Percentiles rank a stretch among this genome's conserved stretches.
Evolutionary conservation across 2,329 filamentous ascomycete species (phyloP).

Genomic region (Knufia fluminis): DNA sequence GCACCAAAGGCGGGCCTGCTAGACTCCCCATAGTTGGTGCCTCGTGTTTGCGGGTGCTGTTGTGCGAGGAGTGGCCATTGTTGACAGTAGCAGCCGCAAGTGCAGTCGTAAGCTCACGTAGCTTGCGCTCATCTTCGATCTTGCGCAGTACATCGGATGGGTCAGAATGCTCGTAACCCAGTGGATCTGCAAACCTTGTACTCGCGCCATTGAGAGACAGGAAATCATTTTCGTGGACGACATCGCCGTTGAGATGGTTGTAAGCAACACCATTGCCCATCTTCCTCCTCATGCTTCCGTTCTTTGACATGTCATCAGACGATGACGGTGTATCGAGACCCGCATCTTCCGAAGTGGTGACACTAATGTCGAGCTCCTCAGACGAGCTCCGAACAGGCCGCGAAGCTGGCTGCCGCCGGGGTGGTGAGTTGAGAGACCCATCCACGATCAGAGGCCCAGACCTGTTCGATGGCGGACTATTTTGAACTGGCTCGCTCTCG

Average conservation of each 20-base stretch:
- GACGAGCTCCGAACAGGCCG: conserved; percentile 25
- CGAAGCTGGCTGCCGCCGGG: conserved; percentile 27
- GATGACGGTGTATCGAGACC: conserved; percentile 24
- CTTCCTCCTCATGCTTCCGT: background rate
- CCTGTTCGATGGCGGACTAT: conserved; percentile 19
- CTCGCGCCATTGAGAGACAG: conserved; percentile 4
- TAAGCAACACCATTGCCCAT: background rate
- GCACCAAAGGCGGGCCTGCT: background rate
- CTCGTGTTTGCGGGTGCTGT: background rate
- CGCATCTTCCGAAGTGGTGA: conserved; percentile 33
- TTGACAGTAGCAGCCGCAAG: conserved; percentile 1
- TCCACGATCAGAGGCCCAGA: conserved; percentile 38
- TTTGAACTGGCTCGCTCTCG: background rate
- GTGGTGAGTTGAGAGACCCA: conserved; percentile 29
- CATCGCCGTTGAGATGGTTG: conserved; percentile 1
- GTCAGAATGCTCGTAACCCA: background rate
- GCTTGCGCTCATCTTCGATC: conserved; percentile 5
- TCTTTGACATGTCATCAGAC: conserved; percentile 23
- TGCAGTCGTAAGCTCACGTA: conserved; percentile 5
- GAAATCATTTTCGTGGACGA: conserved; percentile 5
- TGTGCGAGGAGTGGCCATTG: background rate
- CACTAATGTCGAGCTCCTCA: conserved; percentile 30
- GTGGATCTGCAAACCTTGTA: background rate
- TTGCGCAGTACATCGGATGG: background rate
- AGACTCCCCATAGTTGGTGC: background rate